These are phyloP conservation scores for Lepidium campestre DNA, from an alignment of 441 rosid species.

Conservation along the genomic window DNA sequence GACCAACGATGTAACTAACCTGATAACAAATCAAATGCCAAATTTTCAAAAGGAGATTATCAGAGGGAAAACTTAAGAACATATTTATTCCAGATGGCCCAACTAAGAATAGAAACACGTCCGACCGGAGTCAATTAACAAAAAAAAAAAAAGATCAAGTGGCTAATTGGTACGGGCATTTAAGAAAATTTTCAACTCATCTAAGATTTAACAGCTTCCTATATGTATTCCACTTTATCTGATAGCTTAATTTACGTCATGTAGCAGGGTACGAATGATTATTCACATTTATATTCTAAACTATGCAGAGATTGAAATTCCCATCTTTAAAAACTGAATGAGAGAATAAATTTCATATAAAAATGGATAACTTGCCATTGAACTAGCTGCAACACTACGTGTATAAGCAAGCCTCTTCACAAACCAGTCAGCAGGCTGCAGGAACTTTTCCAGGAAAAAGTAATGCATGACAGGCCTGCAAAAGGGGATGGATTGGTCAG, in stretches of 20 bases:
- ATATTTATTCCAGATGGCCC: neutral
- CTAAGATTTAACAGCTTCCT: neutral
- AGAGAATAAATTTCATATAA: conserved; percentile 5
- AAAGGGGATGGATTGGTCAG: conserved; percentile 25
- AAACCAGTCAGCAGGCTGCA: conserved; percentile 98
- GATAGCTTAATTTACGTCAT: neutral
- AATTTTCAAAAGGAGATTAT: neutral
- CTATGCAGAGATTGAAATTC: neutral
- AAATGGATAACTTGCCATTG: conserved; percentile 64
- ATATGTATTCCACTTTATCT: neutral
- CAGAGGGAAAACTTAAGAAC: neutral
- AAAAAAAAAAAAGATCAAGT: too few species aligned
- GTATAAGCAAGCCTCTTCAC: conserved; percentile 98
- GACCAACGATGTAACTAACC: conserved; percentile 99
- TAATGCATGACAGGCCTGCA: conserved; percentile 97
- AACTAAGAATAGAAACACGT: neutral
- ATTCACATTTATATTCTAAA: neutral
- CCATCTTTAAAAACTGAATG: neutral
- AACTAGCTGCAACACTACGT: conserved; percentile 91
- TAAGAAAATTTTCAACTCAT: neutral
- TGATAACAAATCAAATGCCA: conserved; percentile 27
- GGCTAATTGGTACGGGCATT: neutral
- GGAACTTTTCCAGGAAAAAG: conserved; percentile 86
- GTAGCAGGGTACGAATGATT: neutral
- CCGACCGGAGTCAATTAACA: neutral